These are phyloP conservation scores for Pseudocercospora pini-densiflorae DNA, from an alignment of 2,329 filamentous ascomycete species.

Conservation along the genomic window DNA sequence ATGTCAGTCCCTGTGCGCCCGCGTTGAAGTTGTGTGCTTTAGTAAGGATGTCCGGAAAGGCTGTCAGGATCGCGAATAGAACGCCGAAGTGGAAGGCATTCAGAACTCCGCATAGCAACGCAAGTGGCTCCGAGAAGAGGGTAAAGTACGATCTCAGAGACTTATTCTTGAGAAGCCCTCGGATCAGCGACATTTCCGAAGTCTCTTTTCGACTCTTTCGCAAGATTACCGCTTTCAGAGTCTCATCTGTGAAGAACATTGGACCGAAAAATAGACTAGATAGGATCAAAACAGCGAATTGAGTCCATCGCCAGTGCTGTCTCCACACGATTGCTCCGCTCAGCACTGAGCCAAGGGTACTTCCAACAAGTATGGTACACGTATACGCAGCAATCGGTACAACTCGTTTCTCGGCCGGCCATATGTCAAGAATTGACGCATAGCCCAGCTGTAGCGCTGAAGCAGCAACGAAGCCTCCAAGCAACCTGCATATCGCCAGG, in stretches of 20 bases:
- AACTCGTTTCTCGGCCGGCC: slow-evolving; percentile 36
- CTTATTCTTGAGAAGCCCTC: slow-evolving; percentile 29
- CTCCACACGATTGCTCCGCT: slow-evolving; percentile 46
- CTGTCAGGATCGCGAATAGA: slow-evolving; percentile 29
- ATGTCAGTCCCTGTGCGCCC: slow-evolving; percentile 40
- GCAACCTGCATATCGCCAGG: slow-evolving; percentile 68
- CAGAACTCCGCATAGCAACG: slow-evolving; percentile 26
- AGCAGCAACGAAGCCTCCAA: slow-evolving; percentile 40
- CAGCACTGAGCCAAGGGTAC: slow-evolving; percentile 46
- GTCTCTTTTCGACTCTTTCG: slow-evolving; percentile 28
- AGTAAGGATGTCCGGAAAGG: slow-evolving; percentile 25
- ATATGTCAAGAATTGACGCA: slow-evolving; percentile 44
- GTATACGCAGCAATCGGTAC: slow-evolving; percentile 40
- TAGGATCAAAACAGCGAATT: slow-evolving; percentile 47
- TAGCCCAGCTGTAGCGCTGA: slow-evolving; percentile 44
- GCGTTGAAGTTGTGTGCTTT: slow-evolving; percentile 39
- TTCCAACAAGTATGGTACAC: slow-evolving; percentile 43
- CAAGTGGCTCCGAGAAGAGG: slow-evolving; percentile 37
- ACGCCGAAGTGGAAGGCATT: slow-evolving; percentile 29
- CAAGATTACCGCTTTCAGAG: slow-evolving; percentile 55
- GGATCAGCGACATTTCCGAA: not conserved
- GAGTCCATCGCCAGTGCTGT: slow-evolving; percentile 45
- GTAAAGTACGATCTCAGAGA: slow-evolving; percentile 32
- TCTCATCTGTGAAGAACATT: slow-evolving; percentile 54
- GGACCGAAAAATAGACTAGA: slow-evolving; percentile 39